A percentile compares a stretch with the other conserved stretches of the same genome.
phyloP scores from a whole-genome alignment of 345 rosid genomes.

The Cardamine chenopodiifolia region DNA sequence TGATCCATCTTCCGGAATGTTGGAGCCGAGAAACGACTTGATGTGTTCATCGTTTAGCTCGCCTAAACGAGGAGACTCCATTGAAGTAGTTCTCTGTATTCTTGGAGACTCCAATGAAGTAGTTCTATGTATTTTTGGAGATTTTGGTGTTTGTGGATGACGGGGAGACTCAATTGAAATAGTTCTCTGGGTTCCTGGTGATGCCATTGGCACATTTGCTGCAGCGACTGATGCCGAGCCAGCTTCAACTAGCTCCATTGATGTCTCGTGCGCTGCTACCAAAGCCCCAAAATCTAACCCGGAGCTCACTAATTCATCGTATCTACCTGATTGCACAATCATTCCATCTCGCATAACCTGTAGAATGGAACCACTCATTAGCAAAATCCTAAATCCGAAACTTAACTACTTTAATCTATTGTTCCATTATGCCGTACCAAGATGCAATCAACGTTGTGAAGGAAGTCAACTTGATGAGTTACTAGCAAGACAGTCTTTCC shows the following conservation, averaged over 20 bases:
- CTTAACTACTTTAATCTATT: background rate
- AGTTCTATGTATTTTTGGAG: slow-evolving; percentile 38
- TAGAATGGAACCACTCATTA: slow-evolving; percentile 10
- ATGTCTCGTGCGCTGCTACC: slow-evolving; percentile 85
- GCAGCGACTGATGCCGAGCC: slow-evolving; percentile 35
- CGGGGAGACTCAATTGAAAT: slow-evolving; percentile 34
- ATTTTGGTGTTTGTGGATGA: slow-evolving; percentile 37
- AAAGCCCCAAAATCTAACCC: slow-evolving; percentile 73
- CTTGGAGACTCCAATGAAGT: slow-evolving; percentile 40
- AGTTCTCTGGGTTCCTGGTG: slow-evolving; percentile 35
- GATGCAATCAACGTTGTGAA: slow-evolving; percentile 83
- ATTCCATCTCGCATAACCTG: slow-evolving; percentile 95
- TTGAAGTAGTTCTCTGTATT: slow-evolving; percentile 34
- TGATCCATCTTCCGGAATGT: slow-evolving; percentile 59
- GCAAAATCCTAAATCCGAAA: background rate
- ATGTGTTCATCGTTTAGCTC: slow-evolving; percentile 51
- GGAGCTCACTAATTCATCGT: slow-evolving; percentile 55
- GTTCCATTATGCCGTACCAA: slow-evolving; percentile 44
- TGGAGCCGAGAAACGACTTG: slow-evolving; percentile 50
- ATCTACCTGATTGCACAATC: slow-evolving; percentile 91
- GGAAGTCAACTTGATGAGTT: slow-evolving; percentile 96
- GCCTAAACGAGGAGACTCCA: slow-evolving; percentile 44
- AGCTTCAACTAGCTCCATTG: slow-evolving; percentile 85
- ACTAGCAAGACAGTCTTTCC: slow-evolving; percentile 87
- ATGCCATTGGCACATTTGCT: slow-evolving; percentile 43